Evolutionary conservation across 2,329 filamentous ascomycete genomes (phyloP).

Genomic region (Cladobotryum mycophilum): DNA sequence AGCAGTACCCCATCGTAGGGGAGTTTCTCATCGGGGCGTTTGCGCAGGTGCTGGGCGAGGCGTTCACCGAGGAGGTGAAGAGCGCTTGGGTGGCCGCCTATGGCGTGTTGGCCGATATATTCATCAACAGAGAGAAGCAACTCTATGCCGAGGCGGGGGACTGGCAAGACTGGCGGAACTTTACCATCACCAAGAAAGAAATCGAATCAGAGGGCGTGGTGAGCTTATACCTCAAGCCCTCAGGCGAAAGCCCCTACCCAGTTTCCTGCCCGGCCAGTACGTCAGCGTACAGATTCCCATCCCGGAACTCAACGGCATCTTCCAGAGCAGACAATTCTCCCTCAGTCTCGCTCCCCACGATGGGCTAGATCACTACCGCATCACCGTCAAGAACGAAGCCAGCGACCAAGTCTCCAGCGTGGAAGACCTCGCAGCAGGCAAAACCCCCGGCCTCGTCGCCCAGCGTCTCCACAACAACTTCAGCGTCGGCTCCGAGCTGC

Average conservation of each 20-base stretch:
- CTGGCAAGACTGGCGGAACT: constrained; percentile 45
- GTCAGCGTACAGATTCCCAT: constrained; percentile 59
- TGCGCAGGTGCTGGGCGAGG: constrained; percentile 58
- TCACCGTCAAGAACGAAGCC: constrained; percentile 66
- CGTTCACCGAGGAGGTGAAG: constrained; percentile 58
- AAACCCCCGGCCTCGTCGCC: constrained; percentile 44
- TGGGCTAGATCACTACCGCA: constrained; percentile 57
- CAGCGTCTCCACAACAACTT: constrained; percentile 45
- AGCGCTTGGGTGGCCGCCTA: constrained; percentile 69
- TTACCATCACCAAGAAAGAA: constrained; percentile 54
- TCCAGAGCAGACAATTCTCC: constrained; percentile 70
- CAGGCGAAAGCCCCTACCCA: constrained; percentile 51
- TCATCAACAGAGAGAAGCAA: constrained; percentile 57
- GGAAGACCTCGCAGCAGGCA: constrained; percentile 28
- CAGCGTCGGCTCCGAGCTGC: constrained; percentile 45
- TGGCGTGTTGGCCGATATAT: constrained; percentile 61
- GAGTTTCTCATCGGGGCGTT: constrained; percentile 62
- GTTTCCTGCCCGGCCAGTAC: constrained; percentile 66
- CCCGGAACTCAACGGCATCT: constrained; percentile 48
- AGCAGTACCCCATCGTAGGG: constrained; percentile 66
- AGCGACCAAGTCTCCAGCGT: constrained; percentile 17
- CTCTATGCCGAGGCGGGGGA: constrained; percentile 48
- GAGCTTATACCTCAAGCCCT: constrained; percentile 63
- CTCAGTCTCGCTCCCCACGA: constrained; percentile 51
- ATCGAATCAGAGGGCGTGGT: constrained; percentile 55